These are phyloP conservation scores for Phaeoacremonium minimum DNA, from an alignment of 2,329 filamentous ascomycete genomes.

Conservation along the genomic window DNA sequence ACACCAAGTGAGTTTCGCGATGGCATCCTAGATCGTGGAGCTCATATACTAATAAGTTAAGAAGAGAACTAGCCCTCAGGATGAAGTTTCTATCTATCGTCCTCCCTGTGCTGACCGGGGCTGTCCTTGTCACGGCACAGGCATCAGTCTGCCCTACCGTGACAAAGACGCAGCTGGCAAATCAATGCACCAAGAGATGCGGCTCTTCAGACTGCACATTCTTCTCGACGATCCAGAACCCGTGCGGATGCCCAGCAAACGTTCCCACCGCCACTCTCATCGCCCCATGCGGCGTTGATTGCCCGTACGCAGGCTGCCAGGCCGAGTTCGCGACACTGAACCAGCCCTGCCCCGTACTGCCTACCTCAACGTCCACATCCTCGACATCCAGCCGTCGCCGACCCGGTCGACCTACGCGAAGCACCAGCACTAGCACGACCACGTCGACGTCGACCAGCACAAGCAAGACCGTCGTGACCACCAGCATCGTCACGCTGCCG, in stretches of 20 bases:
- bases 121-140: not conserved
- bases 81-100: not conserved
- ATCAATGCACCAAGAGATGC: slow-evolving; percentile 16
- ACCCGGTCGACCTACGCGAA: slow-evolving; percentile 13
- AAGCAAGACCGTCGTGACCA: slow-evolving; percentile 14
- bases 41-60: no score
- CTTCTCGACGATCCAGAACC: slow-evolving; percentile 18
- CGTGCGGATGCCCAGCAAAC: slow-evolving; percentile 18
- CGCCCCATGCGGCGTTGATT: slow-evolving; percentile 19
- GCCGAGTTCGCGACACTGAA: slow-evolving; percentile 16
- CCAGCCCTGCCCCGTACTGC: slow-evolving; percentile 14
- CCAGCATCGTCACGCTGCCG: slow-evolving; percentile 18
- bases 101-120: not conserved
- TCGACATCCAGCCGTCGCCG: slow-evolving; percentile 14
- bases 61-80: no score
- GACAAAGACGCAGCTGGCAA: slow-evolving; percentile 18
- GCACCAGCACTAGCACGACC: slow-evolving; percentile 14
- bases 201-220: slow-evolving; percentile 17
- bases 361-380: slow-evolving; percentile 7
- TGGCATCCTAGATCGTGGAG: no score
- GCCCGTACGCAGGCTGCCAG: slow-evolving; percentile 20
- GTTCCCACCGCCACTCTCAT: slow-evolving; percentile 21
- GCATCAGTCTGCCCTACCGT: slow-evolving; percentile 16
- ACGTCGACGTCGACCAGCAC: slow-evolving; percentile 15
- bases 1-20: no score